Base-by-base conservation (phyloP, 306 rosid species). In the Senna siamea region DNA sequence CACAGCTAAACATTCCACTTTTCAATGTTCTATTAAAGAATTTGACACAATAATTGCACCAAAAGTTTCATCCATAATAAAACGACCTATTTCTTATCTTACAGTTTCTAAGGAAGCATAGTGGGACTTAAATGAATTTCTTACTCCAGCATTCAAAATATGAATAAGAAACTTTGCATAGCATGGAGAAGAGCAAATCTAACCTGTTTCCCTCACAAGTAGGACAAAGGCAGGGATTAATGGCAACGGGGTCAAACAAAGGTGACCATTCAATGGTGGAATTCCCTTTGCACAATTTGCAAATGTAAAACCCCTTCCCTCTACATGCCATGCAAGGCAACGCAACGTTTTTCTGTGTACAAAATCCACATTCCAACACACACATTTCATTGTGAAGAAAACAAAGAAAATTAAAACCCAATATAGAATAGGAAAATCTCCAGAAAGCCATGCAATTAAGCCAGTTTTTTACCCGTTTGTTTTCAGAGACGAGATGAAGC, bases 181-280 rank as follows among this genome's bases (percentile, higher is more conserved):
- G 18, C 69, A 75, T 17, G 64, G 48, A 48, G 64, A 14, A 53
- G 43, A 17, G 38, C 20, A n/a, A 28, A 46, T 3, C 76, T 5
- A 79, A 94, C 99, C 99, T 86, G 83, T 90, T 90, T 56, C 99
- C 97, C 19, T 95, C 99, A 37, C 98, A 95, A 47, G 99, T 89
- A 22, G 97, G 97, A 79, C 99, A 95, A 54, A 92, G 82, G 56
- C 98, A 95, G 0, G 99, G 98, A 78, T 92, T 95, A 69, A 95
- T 87, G 73, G 93, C 97, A 72, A 95, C 53, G 13, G 99, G 99
- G 71, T 88, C 99, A 22, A 66, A 85, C 90, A 92, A 75, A 4
- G 98, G 94, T 13, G 98, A 92, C 98, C 98, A 92, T 48, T 88
- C 54, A 57, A 92, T 80, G 44, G 87, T 86, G 11, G 92, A 79